phyloP scores from a whole-genome alignment of 2,329 filamentous ascomycete species.

The Aspergillus sp. region DNA sequence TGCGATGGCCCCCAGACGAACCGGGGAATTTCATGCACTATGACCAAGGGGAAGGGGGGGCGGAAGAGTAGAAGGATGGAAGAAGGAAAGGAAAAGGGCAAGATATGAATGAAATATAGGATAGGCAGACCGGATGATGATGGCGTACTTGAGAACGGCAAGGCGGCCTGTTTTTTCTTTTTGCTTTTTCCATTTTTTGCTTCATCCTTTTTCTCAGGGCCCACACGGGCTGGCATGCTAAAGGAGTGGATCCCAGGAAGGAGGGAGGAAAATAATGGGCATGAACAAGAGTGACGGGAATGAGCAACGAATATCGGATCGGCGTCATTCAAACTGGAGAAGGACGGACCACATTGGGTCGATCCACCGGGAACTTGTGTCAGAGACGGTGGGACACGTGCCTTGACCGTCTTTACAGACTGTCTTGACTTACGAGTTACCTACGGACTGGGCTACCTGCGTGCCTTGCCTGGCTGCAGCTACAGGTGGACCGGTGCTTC shows the following conservation, averaged over 20 bases:
- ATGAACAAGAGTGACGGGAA: not conserved
- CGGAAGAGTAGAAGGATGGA: slow-evolving; percentile 2
- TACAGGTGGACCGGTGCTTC: not conserved
- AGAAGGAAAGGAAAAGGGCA: not conserved
- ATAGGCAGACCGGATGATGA: slow-evolving; percentile 1
- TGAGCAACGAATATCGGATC: slow-evolving; percentile 19
- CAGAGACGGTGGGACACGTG: not conserved
- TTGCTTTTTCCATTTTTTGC: not conserved
- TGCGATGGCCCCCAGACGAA: not conserved
- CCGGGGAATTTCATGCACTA: not conserved
- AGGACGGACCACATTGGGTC: not conserved
- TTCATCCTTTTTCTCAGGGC: not conserved
- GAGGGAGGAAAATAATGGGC: not conserved
- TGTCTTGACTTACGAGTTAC: too few relatives aligned
- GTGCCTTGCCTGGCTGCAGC: not conserved
- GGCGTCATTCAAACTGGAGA: not conserved
- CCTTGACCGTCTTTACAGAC: not conserved
- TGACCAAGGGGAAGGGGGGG: not conserved
- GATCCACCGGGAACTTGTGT: not conserved
- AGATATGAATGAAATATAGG: not conserved
- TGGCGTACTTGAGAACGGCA: not conserved
- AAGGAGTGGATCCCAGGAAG: slow-evolving; percentile 7
- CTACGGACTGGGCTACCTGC: not conserved
- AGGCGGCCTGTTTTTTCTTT: not conserved
- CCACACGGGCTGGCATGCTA: slow-evolving; percentile 10